Evolutionary conservation across 768 basidiomycete genomes (phyloP).

Genomic region (Agaricus blazei): DNA sequence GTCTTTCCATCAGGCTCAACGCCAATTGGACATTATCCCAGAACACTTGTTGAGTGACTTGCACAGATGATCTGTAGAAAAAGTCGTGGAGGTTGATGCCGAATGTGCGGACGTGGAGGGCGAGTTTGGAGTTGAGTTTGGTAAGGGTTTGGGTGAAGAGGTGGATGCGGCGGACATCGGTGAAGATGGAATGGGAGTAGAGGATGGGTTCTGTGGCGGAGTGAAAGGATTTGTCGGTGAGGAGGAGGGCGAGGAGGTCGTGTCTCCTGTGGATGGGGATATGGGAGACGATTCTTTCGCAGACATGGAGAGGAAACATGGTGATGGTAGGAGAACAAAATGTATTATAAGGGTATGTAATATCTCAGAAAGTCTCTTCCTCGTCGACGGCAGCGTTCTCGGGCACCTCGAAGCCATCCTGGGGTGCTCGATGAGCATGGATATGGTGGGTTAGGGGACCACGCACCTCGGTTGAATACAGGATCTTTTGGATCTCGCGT

Average conservation of each 20-base stretch:
- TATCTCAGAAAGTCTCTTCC: slow-evolving; percentile 67
- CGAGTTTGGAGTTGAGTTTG: slow-evolving; percentile 28
- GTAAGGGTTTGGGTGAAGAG: slow-evolving; percentile 35
- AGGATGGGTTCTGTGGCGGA: slow-evolving; percentile 41
- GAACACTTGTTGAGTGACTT: slow-evolving; percentile 26
- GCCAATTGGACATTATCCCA: slow-evolving; percentile 41
- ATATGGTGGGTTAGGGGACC: neutral
- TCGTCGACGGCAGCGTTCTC: slow-evolving; percentile 60
- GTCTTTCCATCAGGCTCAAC: slow-evolving; percentile 35
- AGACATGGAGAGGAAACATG: neutral
- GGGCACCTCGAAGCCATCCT: slow-evolving; percentile 95
- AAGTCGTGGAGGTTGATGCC: slow-evolving; percentile 25
- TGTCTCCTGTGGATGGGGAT: slow-evolving; percentile 13
- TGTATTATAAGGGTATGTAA: neutral
- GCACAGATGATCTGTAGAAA: neutral
- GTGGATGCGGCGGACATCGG: slow-evolving; percentile 28
- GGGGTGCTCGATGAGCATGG: slow-evolving; percentile 9
- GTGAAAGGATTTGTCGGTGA: slow-evolving; percentile 42
- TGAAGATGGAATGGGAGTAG: slow-evolving; percentile 37
- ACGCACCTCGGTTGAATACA: slow-evolving; percentile 91
- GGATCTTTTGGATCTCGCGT: slow-evolving; percentile 81
- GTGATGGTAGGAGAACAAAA: neutral
- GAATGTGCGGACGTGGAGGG: slow-evolving; percentile 37
- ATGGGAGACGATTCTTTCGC: neutral
- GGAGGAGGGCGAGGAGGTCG: slow-evolving; percentile 39